These are phyloP conservation scores for Herpetomonas tarakana DNA, from an alignment of 208 protist species.

Conservation along the genomic window DNA sequence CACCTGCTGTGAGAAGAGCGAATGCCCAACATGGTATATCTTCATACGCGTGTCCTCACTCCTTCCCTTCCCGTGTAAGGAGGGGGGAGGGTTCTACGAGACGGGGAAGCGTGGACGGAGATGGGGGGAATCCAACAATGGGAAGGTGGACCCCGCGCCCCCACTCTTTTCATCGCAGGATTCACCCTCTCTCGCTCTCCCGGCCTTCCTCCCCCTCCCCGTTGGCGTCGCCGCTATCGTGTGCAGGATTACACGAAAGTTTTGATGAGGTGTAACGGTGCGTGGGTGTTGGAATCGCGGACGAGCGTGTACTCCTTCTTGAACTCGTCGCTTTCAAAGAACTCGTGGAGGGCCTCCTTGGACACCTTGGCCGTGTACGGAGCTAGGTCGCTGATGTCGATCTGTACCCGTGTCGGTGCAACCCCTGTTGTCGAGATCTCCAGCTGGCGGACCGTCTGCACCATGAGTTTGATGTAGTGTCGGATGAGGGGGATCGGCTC, in stretches of 20 bases:
- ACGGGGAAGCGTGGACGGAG: no score
- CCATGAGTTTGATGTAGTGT: constrained; percentile 79
- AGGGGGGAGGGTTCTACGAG: no score
- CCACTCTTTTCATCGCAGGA: no score
- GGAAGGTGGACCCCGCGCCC: no score
- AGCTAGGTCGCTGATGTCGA: constrained; percentile 78
- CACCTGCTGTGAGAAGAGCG: no score
- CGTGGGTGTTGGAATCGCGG: constrained; percentile 67
- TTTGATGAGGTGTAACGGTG: constrained; percentile 80
- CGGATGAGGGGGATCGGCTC: constrained; percentile 86
- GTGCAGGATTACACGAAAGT: constrained; percentile 26
- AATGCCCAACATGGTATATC: no score
- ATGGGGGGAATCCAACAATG: no score
- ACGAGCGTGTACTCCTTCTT: constrained; percentile 77
- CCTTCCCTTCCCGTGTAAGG: no score
- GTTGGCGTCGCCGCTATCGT: no score
- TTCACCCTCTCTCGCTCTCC: no score
- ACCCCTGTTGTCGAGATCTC: constrained; percentile 68
- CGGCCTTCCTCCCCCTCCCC: no score
- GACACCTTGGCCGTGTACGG: constrained; percentile 79
- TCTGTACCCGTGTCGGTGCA: constrained; percentile 70
- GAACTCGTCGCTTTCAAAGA: constrained; percentile 83
- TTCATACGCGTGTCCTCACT: no score
- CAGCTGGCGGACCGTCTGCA: constrained; percentile 78
- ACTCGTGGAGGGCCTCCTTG: constrained; percentile 71